Evolutionary conservation across 2,329 filamentous ascomycete genomes (phyloP), one percentile per base, ranked within the genome.

Genomic region (Penicillium sp.): DNA sequence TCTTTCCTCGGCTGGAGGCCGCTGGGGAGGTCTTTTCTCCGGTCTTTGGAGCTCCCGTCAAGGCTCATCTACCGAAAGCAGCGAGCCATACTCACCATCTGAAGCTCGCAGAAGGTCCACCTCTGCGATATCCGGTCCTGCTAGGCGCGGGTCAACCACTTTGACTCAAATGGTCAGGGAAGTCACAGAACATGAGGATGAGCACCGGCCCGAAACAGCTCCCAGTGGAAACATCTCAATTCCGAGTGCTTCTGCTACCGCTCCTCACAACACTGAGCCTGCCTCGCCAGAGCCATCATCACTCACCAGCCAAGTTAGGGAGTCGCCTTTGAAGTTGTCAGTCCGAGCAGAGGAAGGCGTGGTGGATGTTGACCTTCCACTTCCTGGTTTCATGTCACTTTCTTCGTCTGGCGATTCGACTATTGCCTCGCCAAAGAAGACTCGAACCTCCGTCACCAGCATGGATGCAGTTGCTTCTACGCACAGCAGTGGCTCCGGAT

Each of bases 341-440:
- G 80, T 84, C n/a, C 81, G 82, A 41, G 78, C 81, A 45, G 79
- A 81, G 29, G 83, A 86, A 61, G 83, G 83, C 1, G 79, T 85
- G n/a, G 81, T 86, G 31, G 83, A 86, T 63, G 82, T 86, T 49
- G 82, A 85, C 56, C 78, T 85, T 45, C 80, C 81, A 2, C 70
- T 84, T 21, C 80, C 81, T 40, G 81, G 80, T 10, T 79, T 80
- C 72, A 76, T 77, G 53, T 78, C 70, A 60, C 74, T 77, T 40
- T 77, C 63, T 63, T 81, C 67, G 47, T 83, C 64, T 53, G 79
- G 66, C 68, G 81, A 69, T 52, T 79, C 77, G 2, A 73, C 60
- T 58, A 72, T 69, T 72, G 76, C 70, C 61, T 81, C 74, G 7
- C 74, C 74, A 5, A 73, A 72, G 57, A 76, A 75, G 55, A 70